These are phyloP conservation scores for Coemansia sp. DNA, from an alignment of 192 early-diverging fungal species.

Conservation along the genomic window DNA sequence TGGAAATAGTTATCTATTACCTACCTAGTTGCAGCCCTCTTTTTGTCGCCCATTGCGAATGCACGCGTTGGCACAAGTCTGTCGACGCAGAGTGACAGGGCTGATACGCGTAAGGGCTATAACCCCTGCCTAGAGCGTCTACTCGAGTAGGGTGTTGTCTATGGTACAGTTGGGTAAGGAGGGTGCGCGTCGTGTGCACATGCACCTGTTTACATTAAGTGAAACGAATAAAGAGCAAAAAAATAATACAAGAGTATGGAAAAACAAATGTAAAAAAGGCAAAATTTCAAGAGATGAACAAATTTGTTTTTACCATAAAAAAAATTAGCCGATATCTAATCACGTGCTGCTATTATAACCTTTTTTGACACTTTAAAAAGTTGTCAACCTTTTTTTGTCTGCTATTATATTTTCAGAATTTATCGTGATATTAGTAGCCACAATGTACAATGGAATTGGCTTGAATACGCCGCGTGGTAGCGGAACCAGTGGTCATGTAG, in stretches of 20 bases:
- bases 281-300: not conserved
- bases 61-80: not conserved
- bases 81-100: conserved; percentile 6
- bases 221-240: not conserved
- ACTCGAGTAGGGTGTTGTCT: not conserved
- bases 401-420: not conserved
- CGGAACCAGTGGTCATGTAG: conserved; percentile 97
- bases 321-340: conserved; percentile 8
- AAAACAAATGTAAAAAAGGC: not conserved
- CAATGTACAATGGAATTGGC: conserved; percentile 83
- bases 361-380: not conserved
- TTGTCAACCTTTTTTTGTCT: not conserved
- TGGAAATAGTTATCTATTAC: not conserved
- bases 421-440: not conserved
- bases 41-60: conserved; percentile 17
- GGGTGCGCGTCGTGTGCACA: conserved; percentile 7
- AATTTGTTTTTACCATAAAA: not conserved
- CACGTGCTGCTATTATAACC: not conserved
- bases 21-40: conserved; percentile 5
- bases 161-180: not conserved
- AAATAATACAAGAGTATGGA: not conserved
- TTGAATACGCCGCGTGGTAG: conserved; percentile 77
- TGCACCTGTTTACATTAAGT: conserved; percentile 9
- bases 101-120: conserved; percentile 1
- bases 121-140: not conserved